Evolutionary conservation across 371 early-diverging fungal genomes (phyloP).

Genomic region (Syncephalastrum monosporum): DNA sequence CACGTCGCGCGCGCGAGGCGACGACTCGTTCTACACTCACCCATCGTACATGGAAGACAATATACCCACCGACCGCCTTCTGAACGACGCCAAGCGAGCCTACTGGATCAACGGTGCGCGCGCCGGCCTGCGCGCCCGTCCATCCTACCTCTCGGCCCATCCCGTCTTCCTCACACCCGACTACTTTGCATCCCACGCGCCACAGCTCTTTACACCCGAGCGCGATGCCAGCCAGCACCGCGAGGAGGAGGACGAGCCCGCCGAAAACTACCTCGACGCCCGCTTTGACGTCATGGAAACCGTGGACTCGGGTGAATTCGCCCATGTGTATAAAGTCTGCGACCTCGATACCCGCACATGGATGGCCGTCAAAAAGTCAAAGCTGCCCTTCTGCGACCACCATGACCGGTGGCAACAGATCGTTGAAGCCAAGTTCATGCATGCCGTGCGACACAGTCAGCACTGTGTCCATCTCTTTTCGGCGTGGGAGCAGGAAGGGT

Average conservation of each 20-base stretch:
- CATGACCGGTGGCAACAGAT: conserved; percentile 73
- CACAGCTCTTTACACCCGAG: conserved; percentile 12
- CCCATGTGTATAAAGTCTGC: conserved; percentile 74
- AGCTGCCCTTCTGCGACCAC: conserved; percentile 65
- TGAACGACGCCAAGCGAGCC: not conserved
- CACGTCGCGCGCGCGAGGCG: no score
- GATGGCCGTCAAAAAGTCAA: conserved; percentile 81
- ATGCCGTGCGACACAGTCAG: conserved; percentile 54
- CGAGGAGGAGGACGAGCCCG: conserved; percentile 6
- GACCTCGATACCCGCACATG: conserved; percentile 51
- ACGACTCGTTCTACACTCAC: no score
- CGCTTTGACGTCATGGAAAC: conserved; percentile 22
- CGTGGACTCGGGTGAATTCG: conserved; percentile 79
- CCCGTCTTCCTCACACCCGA: conserved; percentile 36
- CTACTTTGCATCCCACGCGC: conserved; percentile 27
- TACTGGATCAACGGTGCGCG: not conserved
- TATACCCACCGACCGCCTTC: conserved; percentile 8
- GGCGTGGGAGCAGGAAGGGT: conserved; percentile 93
- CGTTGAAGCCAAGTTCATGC: conserved; percentile 80
- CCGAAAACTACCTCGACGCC: conserved; percentile 29
- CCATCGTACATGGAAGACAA: conserved; percentile 7
- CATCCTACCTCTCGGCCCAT: conserved; percentile 15
- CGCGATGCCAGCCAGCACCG: conserved; percentile 4
- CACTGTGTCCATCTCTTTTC: conserved; percentile 67
- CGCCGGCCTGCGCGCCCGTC: conserved; percentile 5